Percentiles rank a stretch among this genome's conserved stretches.
phyloP scores from a whole-genome alignment of 805 yeast genomes.

The Kuraishia ogatae region DNA sequence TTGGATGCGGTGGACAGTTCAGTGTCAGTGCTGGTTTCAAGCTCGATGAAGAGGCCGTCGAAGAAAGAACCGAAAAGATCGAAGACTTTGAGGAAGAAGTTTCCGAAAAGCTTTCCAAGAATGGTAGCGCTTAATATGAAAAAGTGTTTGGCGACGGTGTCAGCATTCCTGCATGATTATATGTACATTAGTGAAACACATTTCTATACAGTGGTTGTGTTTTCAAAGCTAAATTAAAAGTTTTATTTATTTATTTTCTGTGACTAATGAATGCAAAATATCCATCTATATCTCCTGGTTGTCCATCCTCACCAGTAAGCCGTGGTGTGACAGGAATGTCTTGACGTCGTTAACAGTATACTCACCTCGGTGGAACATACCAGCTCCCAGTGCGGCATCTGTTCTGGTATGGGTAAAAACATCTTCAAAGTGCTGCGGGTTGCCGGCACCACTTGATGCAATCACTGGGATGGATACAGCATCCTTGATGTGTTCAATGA shows the following conservation, averaged over 20 bases:
- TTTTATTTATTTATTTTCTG: too few species aligned
- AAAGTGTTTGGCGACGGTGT: not conserved
- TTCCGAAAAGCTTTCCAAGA: not conserved
- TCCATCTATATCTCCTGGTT: conserved; percentile 5
- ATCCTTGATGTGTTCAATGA: conserved; percentile 66
- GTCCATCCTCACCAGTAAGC: conserved; percentile 71
- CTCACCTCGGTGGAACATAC: conserved; percentile 95
- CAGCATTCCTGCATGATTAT: not conserved
- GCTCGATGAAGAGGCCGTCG: conserved; percentile 43
- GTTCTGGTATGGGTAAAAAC: conserved; percentile 76
- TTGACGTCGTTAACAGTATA: conserved; percentile 84
- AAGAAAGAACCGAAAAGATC: conserved; percentile 40
- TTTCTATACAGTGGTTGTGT: not conserved
- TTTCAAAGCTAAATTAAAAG: not conserved
- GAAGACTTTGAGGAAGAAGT: conserved; percentile 37
- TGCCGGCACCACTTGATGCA: conserved; percentile 97
- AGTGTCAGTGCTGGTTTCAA: conserved; percentile 80
- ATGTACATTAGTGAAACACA: not conserved
- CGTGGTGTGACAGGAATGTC: conserved; percentile 45
- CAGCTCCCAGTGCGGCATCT: conserved; percentile 98
- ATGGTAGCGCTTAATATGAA: not conserved
- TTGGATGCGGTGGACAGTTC: conserved; percentile 97
- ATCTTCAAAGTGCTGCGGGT: conserved; percentile 81
- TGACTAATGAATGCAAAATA: not conserved
- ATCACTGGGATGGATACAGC: conserved; percentile 87